Evolutionary conservation across 176 grass and related monocot species (phyloP).

Genomic region (Poa pratensis): DNA sequence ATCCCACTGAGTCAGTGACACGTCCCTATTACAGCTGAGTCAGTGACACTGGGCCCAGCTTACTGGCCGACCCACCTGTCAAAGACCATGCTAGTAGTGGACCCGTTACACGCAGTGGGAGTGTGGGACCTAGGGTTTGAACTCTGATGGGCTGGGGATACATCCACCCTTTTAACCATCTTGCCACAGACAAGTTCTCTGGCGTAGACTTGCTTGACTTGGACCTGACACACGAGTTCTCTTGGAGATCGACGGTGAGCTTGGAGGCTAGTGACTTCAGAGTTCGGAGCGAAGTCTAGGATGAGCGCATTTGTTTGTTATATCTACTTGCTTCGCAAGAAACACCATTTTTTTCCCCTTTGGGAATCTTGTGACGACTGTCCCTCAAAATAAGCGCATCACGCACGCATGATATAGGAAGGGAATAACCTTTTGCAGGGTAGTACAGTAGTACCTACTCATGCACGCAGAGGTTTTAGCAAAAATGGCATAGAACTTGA

Average conservation of each 20-base stretch:
- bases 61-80: not conserved
- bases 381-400: not conserved
- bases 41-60: not conserved
- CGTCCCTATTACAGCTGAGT: not conserved
- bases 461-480: too few relatives aligned
- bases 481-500: too few relatives aligned
- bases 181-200: too few relatives aligned
- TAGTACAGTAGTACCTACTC: not conserved
- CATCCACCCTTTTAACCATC: too few relatives aligned
- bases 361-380: not conserved
- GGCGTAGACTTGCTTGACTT: not conserved
- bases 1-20: too few relatives aligned
- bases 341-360: not conserved
- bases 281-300: too few relatives aligned
- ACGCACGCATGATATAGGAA: not conserved
- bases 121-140: too few relatives aligned
- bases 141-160: too few relatives aligned
- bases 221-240: not conserved
- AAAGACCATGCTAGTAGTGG: too few relatives aligned
- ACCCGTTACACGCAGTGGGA: too few relatives aligned
- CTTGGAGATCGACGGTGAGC: not conserved
- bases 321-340: not conserved
- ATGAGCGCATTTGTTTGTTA: too few relatives aligned
- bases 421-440: not conserved
- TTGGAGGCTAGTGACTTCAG: not conserved